A percentile compares a stretch with the other conserved stretches of the same genome.
Evolutionary conservation across 805 yeast genomes (phyloP).

Genomic region (Ascoidea tarda): DNA sequence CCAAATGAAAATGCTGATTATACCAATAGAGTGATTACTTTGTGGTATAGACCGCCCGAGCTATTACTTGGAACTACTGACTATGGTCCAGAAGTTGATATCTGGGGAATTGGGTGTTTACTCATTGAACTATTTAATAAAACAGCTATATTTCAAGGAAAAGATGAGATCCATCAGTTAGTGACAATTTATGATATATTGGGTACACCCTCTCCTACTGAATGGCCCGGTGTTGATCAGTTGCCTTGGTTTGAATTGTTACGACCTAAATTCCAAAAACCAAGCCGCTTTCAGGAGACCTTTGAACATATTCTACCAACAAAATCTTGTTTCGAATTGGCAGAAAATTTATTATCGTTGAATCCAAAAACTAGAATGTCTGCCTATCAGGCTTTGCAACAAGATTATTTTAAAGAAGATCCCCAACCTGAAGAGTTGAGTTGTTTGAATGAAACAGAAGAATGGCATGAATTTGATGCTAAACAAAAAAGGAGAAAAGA

Average conservation of each 20-base stretch:
- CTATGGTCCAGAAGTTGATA: conserved; percentile 83
- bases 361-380: conserved; percentile 57
- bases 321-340: conserved; percentile 47
- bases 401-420: conserved; percentile 55
- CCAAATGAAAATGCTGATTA: conserved; percentile 55
- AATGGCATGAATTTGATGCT: conserved; percentile 97
- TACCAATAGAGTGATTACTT: conserved; percentile 88
- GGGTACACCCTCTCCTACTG: conserved; percentile 69
- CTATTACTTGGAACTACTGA: conserved; percentile 79
- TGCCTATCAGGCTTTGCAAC: conserved; percentile 56
- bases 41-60: conserved; percentile 98
- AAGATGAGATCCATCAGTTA: conserved; percentile 77
- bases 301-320: conserved; percentile 31
- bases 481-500: conserved; percentile 54
- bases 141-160: conserved; percentile 72
- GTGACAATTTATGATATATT: conserved; percentile 61
- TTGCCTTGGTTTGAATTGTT: conserved; percentile 91
- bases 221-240: conserved; percentile 68
- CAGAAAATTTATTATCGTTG: conserved; percentile 43
- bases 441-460: conserved; percentile 48
- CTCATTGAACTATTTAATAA: conserved; percentile 68
- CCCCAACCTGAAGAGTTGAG: conserved; percentile 51
- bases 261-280: conserved; percentile 31
- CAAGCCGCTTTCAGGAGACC: conserved; percentile 23
- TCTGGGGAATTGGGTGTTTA: conserved; percentile 95